These are phyloP conservation scores for Vicia sativa DNA, from an alignment of 306 rosid species.

Conservation along the genomic window DNA sequence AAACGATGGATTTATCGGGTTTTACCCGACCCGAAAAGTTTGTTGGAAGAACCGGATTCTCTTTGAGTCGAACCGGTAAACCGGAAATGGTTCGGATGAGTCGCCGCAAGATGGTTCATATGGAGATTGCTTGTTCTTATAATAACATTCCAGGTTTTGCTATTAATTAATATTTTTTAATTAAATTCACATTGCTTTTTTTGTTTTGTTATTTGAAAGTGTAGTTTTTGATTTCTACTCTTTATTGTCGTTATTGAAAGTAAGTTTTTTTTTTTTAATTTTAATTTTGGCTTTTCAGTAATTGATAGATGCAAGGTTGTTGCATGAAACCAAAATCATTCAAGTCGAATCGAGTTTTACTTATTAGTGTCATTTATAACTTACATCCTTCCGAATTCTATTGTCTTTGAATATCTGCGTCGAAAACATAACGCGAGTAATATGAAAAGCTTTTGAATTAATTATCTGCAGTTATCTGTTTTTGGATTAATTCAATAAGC, in stretches of 20 bases:
- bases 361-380: not conserved
- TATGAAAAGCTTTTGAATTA: conserved; percentile 14
- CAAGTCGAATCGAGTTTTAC: not conserved
- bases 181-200: no score
- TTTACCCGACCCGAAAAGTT: conserved; percentile 49
- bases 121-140: conserved; percentile 61
- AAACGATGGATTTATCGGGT: conserved; percentile 47
- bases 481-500: not conserved
- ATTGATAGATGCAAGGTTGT: conserved; percentile 20
- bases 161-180: no score
- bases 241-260: not conserved
- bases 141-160: conserved; percentile 65
- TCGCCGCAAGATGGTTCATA: conserved; percentile 40
- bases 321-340: conserved; percentile 1
- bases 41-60: conserved; percentile 38
- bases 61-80: conserved; percentile 45
- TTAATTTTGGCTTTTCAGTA: not conserved
- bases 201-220: not conserved
- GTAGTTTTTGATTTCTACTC: conserved; percentile 9
- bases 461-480: not conserved
- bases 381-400: conserved; percentile 2
- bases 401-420: conserved; percentile 8
- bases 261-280: not conserved
- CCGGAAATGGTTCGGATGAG: conserved; percentile 42
- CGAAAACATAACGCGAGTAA: conserved; percentile 31